Conservation (phyloP, 2,329 filamentous ascomycete genomes). For the Rhynchosporium secalis region DNA sequence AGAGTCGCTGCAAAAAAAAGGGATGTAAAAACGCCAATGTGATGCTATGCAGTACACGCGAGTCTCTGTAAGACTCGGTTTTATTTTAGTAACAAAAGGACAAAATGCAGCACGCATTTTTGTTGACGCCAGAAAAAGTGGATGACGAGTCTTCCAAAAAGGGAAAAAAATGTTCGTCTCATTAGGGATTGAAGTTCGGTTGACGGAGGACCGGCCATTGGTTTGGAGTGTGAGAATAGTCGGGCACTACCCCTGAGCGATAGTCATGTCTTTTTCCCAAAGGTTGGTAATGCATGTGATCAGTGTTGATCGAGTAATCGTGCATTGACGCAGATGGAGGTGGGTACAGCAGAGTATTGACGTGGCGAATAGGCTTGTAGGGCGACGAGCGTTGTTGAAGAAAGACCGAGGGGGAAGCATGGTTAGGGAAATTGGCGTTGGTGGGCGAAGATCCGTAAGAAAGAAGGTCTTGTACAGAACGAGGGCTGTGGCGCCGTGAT, state of each 20-base stretch:
- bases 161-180: neutral
- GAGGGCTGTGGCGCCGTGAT: slow-evolving; percentile 39
- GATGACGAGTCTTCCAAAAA: slow-evolving; percentile 2
- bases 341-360: slow-evolving; percentile 88
- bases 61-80: slow-evolving; percentile 25
- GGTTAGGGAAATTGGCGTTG: slow-evolving; percentile 44
- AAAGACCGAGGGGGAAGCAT: slow-evolving; percentile 77
- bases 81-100: slow-evolving; percentile 23
- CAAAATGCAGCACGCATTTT: slow-evolving; percentile 19
- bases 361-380: slow-evolving; percentile 85
- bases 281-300: slow-evolving; percentile 80
- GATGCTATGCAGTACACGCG: slow-evolving; percentile 25
- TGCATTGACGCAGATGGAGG: slow-evolving; percentile 79
- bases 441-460: slow-evolving; percentile 42
- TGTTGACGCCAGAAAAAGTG: slow-evolving; percentile 4
- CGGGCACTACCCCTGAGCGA: slow-evolving; percentile 70
- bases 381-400: slow-evolving; percentile 86
- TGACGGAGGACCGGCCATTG: slow-evolving; percentile 39
- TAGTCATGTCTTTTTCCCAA: slow-evolving; percentile 68
- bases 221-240: slow-evolving; percentile 44
- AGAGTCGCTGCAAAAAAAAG: slow-evolving; percentile 25
- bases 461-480: slow-evolving; percentile 39
- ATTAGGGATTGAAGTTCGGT: slow-evolving; percentile 40
- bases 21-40: slow-evolving; percentile 27
- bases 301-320: slow-evolving; percentile 64